Base-by-base conservation (phyloP, 441 rosid species). In the Aleurites moluccanus region DNA sequence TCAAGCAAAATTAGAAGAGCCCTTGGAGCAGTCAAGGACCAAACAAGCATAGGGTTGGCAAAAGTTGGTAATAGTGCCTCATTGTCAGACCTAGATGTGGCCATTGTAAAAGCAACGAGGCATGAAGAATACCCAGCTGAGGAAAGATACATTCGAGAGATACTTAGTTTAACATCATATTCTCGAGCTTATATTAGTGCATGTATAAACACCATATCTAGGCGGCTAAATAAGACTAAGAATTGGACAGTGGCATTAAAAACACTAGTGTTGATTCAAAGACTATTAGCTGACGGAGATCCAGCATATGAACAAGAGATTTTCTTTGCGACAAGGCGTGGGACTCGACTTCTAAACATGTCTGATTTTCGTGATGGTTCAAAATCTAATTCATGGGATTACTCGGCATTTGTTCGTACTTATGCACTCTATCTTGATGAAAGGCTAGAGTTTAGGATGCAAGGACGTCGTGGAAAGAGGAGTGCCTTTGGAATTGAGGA, bases 191-290 rank as follows among this genome's bases (percentile, higher is more conserved):
- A 89, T 78, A 78, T 89, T 6, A 81, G 85, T 49, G 88, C 93
- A 0, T 87, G 92, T 25, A 86, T 95, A 0, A 82, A 59, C 76
- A 86, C 85, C 73, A 80, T 92, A 44, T 84, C 96, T 0, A 85
- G 85, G 67, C 88, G 97, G 6, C 93, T 95, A 68, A 92, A 88
- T 82, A 94, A 88, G 86, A 94, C 99, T 62, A 83, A 64, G 74
- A 91, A 89, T 66, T 95, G 99, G 99, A 86, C 85, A 4, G 99
- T 95, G 4, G 99, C 99, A 0, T 78, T 92, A n/a, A 95, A 92
- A 77, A 88, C 97, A 0, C 80, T 94, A 9, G 81, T 88, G 49
- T 35, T 95, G 62, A 79, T 95, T 79, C 98, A 95, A 21, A 80
- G 94, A 2, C 78, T 95, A n/a, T 78, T 93, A 0, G 71, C 80